Base-by-base conservation (phyloP, 176 grass and related monocot species). In the Urochloa ruziziensis region DNA sequence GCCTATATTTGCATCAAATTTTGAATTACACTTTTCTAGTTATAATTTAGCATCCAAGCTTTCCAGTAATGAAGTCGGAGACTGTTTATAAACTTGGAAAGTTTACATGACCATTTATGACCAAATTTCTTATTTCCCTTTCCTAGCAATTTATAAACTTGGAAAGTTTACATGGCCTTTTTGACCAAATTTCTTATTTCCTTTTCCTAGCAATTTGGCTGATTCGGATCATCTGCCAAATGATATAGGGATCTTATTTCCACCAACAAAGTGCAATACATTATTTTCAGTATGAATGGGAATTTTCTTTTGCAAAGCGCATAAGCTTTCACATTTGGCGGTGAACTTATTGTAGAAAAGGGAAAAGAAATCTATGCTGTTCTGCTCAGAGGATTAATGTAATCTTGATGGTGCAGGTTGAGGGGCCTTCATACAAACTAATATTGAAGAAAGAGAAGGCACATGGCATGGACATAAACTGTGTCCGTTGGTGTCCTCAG, bases 401-500 rank as follows among this genome's bases (percentile, higher is more conserved):
- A 48, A 49, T 36, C 44, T 63, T 79, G 66, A 28, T 39, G n/a
- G 1, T 90, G 85, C 80, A 99, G 96, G 85, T 89, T 87, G 89
- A 94, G 77, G 89, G 61, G 62, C 85, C 92, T 42, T 89, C 70
- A 1, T 96, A 96, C 82, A 90, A 74, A 86, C 70, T 96, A 85
- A 62, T 92, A 53, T 75, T 94, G 58, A 99, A 91, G 83, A 99
- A 94, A 87, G 87, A 96, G 72, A 99, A 96, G 69, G 93, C 96
- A 7, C 96, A 99, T 94, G 91, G 87, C 48, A 99, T 99, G 96
- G 96, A 99, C 86, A 85, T 99, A 84, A 99, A 99, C 64, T 92
- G 77, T 59, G 91, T 99, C 19, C 83, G 63, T 56, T 99, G 96
- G 96, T 92, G 92, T 89, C 93, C 93, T 60, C 94, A 96, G 96